Percentiles rank a stretch among this genome's conserved stretches.
Evolutionary conservation across 225 moss, liverwort and hornwort genomes (phyloP).

Genomic region (Physcomitrium patens): DNA sequence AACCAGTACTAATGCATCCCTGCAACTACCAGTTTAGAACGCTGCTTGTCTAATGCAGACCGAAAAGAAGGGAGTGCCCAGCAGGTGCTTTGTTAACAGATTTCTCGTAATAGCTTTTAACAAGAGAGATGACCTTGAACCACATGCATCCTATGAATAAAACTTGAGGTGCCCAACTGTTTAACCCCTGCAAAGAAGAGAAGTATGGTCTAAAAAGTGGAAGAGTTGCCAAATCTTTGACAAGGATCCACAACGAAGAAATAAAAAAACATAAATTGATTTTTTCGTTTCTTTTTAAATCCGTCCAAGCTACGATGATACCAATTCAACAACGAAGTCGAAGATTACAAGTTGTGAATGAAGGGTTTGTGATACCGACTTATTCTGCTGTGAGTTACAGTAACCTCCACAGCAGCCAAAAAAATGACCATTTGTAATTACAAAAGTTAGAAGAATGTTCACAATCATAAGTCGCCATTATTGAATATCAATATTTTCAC

Average conservation of each 20-base stretch:
- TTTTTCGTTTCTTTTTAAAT: background rate
- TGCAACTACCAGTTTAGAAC: constrained; percentile 22
- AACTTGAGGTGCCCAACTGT: constrained; percentile 43
- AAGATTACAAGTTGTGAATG: too few species aligned
- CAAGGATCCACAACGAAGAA: background rate
- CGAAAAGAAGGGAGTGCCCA: constrained; percentile 13
- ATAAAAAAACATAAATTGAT: background rate
- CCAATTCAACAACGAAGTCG: too few species aligned
- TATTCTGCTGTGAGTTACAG: too few species aligned
- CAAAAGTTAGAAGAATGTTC: background rate
- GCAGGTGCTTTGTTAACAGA: constrained; percentile 13
- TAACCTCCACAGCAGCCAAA: background rate
- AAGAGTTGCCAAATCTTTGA: background rate
- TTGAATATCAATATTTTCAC: background rate
- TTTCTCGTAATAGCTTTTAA: background rate
- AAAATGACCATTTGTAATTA: background rate
- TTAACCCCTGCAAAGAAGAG: constrained; percentile 33
- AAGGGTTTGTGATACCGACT: too few species aligned
- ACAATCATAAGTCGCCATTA: background rate
- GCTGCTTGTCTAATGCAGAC: background rate
- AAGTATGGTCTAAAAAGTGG: too few species aligned
- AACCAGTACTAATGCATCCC: background rate
- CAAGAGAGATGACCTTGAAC: constrained; percentile 17
- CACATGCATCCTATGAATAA: background rate
- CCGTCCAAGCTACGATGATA: too few species aligned